A percentile compares a stretch with the other conserved stretches of the same genome.
Conservation (phyloP, 2,329 filamentous ascomycete species). For the Penicillium sp. region DNA sequence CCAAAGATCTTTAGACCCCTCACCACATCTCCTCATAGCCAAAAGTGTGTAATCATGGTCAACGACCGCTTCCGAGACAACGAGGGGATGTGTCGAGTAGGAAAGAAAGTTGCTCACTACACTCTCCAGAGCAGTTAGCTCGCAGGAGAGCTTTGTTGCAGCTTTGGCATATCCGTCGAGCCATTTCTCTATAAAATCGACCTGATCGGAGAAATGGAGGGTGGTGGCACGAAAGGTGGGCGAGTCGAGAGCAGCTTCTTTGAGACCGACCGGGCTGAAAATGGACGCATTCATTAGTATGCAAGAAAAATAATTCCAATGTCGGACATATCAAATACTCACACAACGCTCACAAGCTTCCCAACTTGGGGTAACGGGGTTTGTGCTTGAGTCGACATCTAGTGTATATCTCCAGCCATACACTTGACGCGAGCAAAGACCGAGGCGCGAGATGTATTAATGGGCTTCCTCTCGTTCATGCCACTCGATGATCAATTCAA, state of each 20-base stretch:
- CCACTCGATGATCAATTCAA: conserved; percentile 9
- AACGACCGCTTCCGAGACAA: conserved; percentile 76
- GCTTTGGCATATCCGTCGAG: conserved; percentile 69
- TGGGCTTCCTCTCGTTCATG: not conserved
- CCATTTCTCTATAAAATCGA: conserved; percentile 90
- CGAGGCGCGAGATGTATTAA: not conserved
- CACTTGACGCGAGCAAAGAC: conserved; percentile 25
- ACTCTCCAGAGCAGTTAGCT: conserved; percentile 73
- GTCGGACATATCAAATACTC: conserved; percentile 18
- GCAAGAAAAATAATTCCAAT: not conserved
- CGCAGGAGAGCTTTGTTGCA: conserved; percentile 59
- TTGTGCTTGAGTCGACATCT: conserved; percentile 43
- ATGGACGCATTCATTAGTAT: conserved; percentile 14
- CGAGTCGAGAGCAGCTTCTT: conserved; percentile 94
- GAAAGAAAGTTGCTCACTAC: conserved; percentile 73
- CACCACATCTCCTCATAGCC: conserved; percentile 78
- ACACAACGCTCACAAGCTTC: conserved; percentile 49
- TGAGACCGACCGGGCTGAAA: conserved; percentile 74
- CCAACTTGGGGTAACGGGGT: conserved; percentile 41
- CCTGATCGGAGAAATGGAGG: conserved; percentile 84
- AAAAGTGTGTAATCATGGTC: conserved; percentile 94
- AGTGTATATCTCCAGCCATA: conserved; percentile 38
- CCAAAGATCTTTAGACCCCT: conserved; percentile 88
- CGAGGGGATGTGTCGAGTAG: conserved; percentile 69
- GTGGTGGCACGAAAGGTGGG: conserved; percentile 89